Evolutionary conservation across 441 rosid species (phyloP).

Genomic region (Erysimum cheiri): DNA sequence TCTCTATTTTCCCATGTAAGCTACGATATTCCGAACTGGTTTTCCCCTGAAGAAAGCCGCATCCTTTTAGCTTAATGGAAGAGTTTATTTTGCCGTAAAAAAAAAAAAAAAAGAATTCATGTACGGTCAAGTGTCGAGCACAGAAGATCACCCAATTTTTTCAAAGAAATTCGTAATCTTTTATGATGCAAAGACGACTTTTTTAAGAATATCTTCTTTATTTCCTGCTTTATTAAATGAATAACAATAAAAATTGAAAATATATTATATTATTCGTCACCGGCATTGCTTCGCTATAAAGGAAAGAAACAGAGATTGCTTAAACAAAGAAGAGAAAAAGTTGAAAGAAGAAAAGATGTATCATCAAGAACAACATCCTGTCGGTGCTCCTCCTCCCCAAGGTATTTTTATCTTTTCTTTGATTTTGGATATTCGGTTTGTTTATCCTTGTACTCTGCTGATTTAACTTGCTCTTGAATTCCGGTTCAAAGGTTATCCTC

Average conservation of each 20-base stretch:
- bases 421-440: background rate
- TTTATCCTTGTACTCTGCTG: background rate
- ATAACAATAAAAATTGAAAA: background rate
- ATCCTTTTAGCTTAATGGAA: too few relatives aligned
- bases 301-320: slow-evolving; percentile 33
- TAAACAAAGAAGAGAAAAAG: background rate
- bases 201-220: background rate
- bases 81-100: too few relatives aligned
- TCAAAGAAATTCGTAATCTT: background rate
- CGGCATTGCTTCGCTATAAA: slow-evolving; percentile 35
- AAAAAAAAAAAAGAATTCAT: background rate
- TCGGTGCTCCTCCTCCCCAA: slow-evolving; percentile 77
- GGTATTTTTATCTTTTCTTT: slow-evolving; percentile 43
- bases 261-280: slow-evolving; percentile 26
- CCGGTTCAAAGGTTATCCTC: slow-evolving; percentile 50
- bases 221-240: background rate
- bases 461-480: slow-evolving; percentile 3
- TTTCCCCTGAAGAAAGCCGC: too few relatives aligned
- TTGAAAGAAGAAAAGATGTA: slow-evolving; percentile 50
- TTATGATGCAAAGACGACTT: slow-evolving; percentile 14
- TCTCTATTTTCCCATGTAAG: too few relatives aligned
- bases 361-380: slow-evolving; percentile 67
- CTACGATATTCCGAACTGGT: too few relatives aligned
- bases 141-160: slow-evolving; percentile 11
- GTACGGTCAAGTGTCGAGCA: slow-evolving; percentile 20